Evolutionary conservation across 352 stramenopile species (phyloP).

Genomic region (Phytophthora pinifolia): DNA sequence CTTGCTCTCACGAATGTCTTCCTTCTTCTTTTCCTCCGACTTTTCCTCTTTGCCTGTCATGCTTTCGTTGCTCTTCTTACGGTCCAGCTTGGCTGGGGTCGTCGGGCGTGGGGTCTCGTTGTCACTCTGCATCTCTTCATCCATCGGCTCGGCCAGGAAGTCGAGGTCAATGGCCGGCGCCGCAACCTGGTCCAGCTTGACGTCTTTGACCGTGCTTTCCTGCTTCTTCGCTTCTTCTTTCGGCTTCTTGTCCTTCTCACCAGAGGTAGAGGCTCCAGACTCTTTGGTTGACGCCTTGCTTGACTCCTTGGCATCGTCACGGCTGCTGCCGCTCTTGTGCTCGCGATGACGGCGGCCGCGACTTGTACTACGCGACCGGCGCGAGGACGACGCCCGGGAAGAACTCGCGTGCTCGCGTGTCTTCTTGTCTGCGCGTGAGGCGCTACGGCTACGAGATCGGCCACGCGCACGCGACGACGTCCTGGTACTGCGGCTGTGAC

Average conservation of each 20-base stretch:
- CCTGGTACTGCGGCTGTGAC: constrained; percentile 42
- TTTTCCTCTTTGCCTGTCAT: constrained; percentile 31
- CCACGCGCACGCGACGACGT: constrained; percentile 19
- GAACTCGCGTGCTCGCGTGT: constrained; percentile 37
- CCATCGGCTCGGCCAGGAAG: constrained; percentile 56
- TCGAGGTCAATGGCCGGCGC: constrained; percentile 85
- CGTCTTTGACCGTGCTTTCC: constrained; percentile 58
- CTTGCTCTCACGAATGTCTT: constrained; percentile 16
- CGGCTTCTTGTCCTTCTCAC: constrained; percentile 33
- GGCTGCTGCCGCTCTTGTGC: constrained; percentile 28
- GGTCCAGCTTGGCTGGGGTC: constrained; percentile 20
- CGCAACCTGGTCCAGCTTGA: constrained; percentile 76
- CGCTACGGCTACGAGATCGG: constrained; percentile 56
- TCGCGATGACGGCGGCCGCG: constrained; percentile 38
- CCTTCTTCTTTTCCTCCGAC: constrained; percentile 18
- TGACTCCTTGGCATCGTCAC: constrained; percentile 13
- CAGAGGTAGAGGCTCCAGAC: constrained; percentile 15
- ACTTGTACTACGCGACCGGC: constrained; percentile 52
- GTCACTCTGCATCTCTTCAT: constrained; percentile 51
- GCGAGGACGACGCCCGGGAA: constrained; percentile 27
- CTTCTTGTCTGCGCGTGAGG: constrained; percentile 45
- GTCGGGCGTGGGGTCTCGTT: constrained; percentile 29
- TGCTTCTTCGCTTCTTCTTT: constrained; percentile 40
- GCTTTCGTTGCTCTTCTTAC: constrained; percentile 37
- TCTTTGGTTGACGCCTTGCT: constrained; percentile 26